These are phyloP conservation scores for Sergeia podlipaevii DNA, from an alignment of 208 protist genomes.

Conservation along the genomic window DNA sequence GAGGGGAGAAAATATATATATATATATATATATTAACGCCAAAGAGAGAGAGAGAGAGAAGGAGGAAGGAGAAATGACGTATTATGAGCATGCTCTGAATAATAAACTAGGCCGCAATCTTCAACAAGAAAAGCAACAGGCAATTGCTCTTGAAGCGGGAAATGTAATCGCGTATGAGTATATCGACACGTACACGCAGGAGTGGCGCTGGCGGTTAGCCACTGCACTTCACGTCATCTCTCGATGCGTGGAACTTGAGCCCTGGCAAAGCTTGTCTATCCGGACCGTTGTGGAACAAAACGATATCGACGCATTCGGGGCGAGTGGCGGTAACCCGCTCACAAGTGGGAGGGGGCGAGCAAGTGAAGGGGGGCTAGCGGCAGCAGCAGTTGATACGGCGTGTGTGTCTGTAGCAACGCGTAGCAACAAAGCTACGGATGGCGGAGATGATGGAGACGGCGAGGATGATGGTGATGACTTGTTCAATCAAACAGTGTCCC, in stretches of 20 bases:
- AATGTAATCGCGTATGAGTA: conserved; percentile 49
- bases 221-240: neutral
- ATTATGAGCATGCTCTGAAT: too few relatives aligned
- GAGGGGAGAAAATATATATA: too few relatives aligned
- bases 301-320: neutral
- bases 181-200: conserved; percentile 8
- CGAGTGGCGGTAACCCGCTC: neutral
- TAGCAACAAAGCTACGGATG: neutral
- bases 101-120: neutral
- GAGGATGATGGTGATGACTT: conserved; percentile 11
- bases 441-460: neutral
- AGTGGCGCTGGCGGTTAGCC: conserved; percentile 4
- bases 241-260: neutral
- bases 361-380: neutral
- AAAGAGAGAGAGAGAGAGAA: conserved; percentile 6
- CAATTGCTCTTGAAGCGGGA: conserved; percentile 10
- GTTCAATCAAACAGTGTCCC: conserved; percentile 12
- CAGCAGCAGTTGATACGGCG: neutral
- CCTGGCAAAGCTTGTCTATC: neutral
- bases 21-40: too few relatives aligned
- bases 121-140: neutral
- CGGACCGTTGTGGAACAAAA: neutral
- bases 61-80: neutral
- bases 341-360: conserved; percentile 21
- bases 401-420: neutral